Evolutionary conservation across 768 basidiomycete genomes (phyloP).

Genomic region (Phallus indusiatus): DNA sequence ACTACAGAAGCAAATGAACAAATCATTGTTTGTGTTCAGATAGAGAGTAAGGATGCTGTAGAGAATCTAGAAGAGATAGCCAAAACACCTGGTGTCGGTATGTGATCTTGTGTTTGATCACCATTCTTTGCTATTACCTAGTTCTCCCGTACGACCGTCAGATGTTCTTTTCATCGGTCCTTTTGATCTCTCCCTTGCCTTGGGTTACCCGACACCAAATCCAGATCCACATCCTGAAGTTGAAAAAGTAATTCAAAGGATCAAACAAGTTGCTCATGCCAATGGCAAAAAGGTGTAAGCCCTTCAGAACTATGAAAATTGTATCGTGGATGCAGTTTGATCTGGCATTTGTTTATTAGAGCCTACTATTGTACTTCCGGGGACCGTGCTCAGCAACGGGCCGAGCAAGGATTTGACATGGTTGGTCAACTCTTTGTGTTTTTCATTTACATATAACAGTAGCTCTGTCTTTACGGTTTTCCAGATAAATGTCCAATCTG

Average conservation of each 20-base stretch:
- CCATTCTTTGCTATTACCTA: too few relatives aligned
- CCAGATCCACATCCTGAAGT: conserved; percentile 59
- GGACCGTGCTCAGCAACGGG: conserved; percentile 32
- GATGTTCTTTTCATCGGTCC: conserved; percentile 57
- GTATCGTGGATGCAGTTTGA: not conserved
- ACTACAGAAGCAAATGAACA: conserved; percentile 30
- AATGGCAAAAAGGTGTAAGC: conserved; percentile 58
- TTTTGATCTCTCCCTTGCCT: conserved; percentile 54
- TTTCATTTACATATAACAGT: not conserved
- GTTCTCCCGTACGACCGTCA: conserved; percentile 12
- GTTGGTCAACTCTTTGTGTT: not conserved
- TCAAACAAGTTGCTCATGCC: conserved; percentile 39
- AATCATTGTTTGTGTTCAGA: conserved; percentile 53
- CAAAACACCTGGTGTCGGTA: conserved; percentile 12
- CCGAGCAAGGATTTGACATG: conserved; percentile 44
- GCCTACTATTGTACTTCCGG: conserved; percentile 42
- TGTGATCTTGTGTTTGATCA: conserved; percentile 20
- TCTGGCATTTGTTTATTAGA: conserved; percentile 12
- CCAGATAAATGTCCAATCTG: conserved; percentile 5
- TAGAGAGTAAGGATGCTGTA: conserved; percentile 53
- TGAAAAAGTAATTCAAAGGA: conserved; percentile 47
- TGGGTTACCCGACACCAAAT: conserved; percentile 50
- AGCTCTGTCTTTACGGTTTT: not conserved
- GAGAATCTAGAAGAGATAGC: conserved; percentile 50
- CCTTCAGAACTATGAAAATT: not conserved